A percentile compares a stretch with the other conserved stretches of the same genome.
Evolutionary conservation across 1,139 yeast species (phyloP).

Genomic region (Hanseniaspora uvarum): DNA sequence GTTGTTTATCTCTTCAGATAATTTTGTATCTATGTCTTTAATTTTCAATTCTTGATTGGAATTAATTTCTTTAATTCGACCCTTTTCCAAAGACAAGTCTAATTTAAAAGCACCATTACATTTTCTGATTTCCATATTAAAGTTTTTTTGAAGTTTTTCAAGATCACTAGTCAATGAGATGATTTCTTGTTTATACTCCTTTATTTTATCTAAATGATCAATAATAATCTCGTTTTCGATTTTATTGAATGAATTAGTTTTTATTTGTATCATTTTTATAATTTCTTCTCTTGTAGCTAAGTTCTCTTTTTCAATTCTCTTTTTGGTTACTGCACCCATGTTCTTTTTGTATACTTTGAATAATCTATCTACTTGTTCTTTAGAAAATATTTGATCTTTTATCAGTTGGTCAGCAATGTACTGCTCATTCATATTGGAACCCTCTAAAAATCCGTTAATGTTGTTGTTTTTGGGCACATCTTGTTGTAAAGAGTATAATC

Average conservation of each 20-base stretch:
- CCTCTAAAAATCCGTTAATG: neutral
- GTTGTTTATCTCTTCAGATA: conserved; percentile 89
- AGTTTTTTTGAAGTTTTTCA: conserved; percentile 71
- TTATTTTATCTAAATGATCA: conserved; percentile 33
- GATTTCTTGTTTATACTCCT: conserved; percentile 66
- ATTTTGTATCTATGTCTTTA: conserved; percentile 87
- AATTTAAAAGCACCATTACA: conserved; percentile 82
- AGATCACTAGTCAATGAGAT: conserved; percentile 76
- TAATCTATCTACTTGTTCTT: conserved; percentile 71
- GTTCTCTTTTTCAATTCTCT: conserved; percentile 50
- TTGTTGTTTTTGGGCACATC: neutral
- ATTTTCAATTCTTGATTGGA: conserved; percentile 86
- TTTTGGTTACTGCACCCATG: conserved; percentile 68
- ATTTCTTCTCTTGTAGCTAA: conserved; percentile 73
- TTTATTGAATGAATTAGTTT: conserved; percentile 90
- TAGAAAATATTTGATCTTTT: conserved; percentile 41
- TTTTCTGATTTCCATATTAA: conserved; percentile 87
- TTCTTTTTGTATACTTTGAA: conserved; percentile 67
- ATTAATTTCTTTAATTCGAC: conserved; percentile 86
- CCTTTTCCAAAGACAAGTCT: conserved; percentile 86
- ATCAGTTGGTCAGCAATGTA: conserved; percentile 9
- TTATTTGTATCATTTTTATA: conserved; percentile 81
- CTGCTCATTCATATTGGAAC: conserved; percentile 12
- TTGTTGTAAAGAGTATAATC: neutral
- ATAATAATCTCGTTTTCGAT: conserved; percentile 78